phyloP scores from a whole-genome alignment of 495 filamentous ascomycete genomes.

The Hyaloscypha finlandica region DNA sequence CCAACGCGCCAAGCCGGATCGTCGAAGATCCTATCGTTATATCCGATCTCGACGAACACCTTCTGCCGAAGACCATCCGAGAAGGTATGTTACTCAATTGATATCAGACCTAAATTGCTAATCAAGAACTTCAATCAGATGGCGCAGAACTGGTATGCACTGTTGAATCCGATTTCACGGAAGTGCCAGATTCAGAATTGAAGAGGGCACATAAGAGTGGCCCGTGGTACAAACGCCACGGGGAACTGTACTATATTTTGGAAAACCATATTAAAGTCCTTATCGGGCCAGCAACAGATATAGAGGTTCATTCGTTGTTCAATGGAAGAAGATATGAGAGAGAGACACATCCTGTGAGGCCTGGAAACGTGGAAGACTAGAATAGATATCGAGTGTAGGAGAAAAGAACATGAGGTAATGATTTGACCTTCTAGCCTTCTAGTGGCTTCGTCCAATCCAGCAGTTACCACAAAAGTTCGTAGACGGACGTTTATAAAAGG shows the following conservation, averaged over 20 bases:
- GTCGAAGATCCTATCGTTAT: background rate
- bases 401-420: no score
- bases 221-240: background rate
- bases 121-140: background rate
- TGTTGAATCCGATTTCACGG: slow-evolving; percentile 3
- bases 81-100: background rate
- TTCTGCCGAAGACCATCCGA: background rate
- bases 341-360: no score
- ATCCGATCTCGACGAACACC: background rate
- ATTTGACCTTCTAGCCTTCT: no score
- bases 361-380: no score
- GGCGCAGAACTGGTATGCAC: background rate
- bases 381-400: no score
- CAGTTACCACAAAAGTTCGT: no score
- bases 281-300: no score
- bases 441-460: no score
- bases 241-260: slow-evolving; percentile 11
- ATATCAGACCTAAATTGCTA: background rate
- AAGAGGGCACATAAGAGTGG: slow-evolving; percentile 1
- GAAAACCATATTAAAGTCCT: no score
- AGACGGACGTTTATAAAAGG: no score
- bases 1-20: background rate
- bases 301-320: no score
- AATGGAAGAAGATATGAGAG: no score
- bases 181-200: slow-evolving; percentile 2